A percentile compares a stretch with the other conserved stretches of the same genome.
Conservation (phyloP, 164 flowering plant species). For the Liquidambar formosana region DNA sequence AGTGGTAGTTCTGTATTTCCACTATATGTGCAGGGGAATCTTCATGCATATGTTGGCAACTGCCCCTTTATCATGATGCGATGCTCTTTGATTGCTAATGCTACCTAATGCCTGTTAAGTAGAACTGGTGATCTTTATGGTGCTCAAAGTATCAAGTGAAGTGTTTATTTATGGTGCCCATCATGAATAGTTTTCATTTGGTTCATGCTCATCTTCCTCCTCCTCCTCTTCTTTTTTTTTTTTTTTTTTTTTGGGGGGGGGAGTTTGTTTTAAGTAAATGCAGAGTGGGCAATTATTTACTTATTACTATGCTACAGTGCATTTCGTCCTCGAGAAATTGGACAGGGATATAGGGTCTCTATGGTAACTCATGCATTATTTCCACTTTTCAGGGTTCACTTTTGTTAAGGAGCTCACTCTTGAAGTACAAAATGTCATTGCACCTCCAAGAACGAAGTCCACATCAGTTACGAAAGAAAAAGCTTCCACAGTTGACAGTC, state of each 20-base stretch:
- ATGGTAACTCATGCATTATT: not conserved
- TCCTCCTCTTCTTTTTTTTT: too few relatives aligned
- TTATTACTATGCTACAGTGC: not conserved
- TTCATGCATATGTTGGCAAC: not conserved
- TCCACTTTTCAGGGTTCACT: constrained; percentile 60
- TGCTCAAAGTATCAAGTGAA: not conserved
- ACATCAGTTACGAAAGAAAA: constrained; percentile 32
- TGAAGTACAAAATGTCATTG: constrained; percentile 77
- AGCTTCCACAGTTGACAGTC: constrained; percentile 28
- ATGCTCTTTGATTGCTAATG: not conserved
- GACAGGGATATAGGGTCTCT: not conserved
- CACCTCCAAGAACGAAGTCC: constrained; percentile 68
- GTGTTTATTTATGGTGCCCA: not conserved
- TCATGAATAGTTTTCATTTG: too few relatives aligned
- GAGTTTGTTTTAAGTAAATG: too few relatives aligned
- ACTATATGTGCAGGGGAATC: not conserved
- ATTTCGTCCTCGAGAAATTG: not conserved
- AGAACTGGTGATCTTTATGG: not conserved
- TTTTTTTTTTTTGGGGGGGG: too few relatives aligned
- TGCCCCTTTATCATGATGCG: not conserved
- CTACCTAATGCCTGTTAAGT: not conserved
- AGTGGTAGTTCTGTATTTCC: not conserved
- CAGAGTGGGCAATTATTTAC: not conserved
- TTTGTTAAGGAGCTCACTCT: constrained; percentile 87
- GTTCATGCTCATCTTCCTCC: too few relatives aligned